Base-by-base conservation (phyloP, 768 basidiomycete genomes). In the Rhizopogon rudus region DNA sequence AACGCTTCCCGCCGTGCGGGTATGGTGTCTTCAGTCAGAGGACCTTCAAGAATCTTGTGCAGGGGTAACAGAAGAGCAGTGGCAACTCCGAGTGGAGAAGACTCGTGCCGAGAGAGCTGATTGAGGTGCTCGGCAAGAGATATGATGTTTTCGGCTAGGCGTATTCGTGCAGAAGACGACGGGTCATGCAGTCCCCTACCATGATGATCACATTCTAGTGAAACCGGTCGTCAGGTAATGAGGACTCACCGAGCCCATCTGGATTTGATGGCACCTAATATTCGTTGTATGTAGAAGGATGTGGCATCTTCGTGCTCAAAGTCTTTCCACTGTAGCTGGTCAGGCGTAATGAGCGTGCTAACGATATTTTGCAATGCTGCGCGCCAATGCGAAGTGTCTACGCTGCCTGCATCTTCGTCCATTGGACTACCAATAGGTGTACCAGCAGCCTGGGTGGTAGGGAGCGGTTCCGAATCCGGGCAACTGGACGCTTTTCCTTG, bases 1-100 rank as follows among this genome's bases (percentile, higher is more conserved):
- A 77, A 81, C 3, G 69, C 72, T 44, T 67, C 65, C 40, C 75
- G 74, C 43, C 80, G 76, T 44, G 87, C 79, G 35, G 69, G 58
- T 3, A 72, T 60, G 0, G 78, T 78, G 7, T 79, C 78, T 54
- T 82, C 78, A 14, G 72, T 67, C 6, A 69, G 68, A 8, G 75
- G 60, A 3, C 82, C 84, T 22, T 77, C 72, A 7, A 89, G 8
- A 37, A 49, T 25, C 22, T 4, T 31, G 49, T 52, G 35, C 35
- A 41, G 51, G 12, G 35, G 33, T 17, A 55, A 40, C 10, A 51
- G 31, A 53, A 10, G 87, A 56, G 46, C 71, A 63, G 12, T 61
- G 52, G 53, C 73, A 67, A 10, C 62, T 65, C 17, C 33, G 75
- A 44, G 49, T 40, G 53, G 49, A 45, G 53, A 57, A 31, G 61